Evolutionary conservation across 176 grass and related monocot genomes (phyloP).

Genomic region (Elymus sibiricus): DNA sequence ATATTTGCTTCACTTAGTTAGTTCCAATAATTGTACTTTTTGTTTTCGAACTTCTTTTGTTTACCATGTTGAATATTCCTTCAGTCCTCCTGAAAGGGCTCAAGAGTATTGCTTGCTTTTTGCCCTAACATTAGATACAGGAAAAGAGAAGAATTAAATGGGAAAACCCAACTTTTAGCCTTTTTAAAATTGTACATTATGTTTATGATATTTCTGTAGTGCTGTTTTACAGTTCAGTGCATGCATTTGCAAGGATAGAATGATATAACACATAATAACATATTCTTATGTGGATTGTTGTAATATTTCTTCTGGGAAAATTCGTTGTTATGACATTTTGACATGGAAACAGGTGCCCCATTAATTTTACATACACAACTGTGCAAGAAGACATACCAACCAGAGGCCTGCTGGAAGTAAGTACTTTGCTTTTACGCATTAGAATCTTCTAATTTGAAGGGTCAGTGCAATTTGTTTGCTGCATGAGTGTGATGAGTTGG

Average conservation of each 20-base stretch:
- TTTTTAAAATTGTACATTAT: neutral
- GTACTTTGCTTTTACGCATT: conserved; percentile 13
- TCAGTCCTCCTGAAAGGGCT: neutral
- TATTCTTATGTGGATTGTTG: neutral
- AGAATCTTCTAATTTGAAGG: neutral
- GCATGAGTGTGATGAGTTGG: conserved; percentile 12
- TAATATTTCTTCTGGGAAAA: neutral
- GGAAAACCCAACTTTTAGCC: neutral
- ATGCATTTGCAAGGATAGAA: neutral
- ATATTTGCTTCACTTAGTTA: neutral
- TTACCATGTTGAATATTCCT: neutral
- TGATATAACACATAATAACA: neutral
- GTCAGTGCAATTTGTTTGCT: neutral
- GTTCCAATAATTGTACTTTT: neutral
- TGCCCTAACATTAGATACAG: neutral
- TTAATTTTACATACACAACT: conserved; percentile 39
- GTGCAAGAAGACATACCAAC: conserved; percentile 24
- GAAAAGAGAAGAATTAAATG: neutral
- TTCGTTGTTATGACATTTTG: neutral
- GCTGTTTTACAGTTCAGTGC: neutral
- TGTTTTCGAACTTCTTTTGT: neutral
- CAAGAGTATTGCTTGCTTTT: neutral
- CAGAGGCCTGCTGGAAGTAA: conserved; percentile 63
- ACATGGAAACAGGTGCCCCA: conserved; percentile 6
- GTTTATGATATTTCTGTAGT: neutral